phyloP scores from a whole-genome alignment of 345 rosid genomes.

The Populus nigra region DNA sequence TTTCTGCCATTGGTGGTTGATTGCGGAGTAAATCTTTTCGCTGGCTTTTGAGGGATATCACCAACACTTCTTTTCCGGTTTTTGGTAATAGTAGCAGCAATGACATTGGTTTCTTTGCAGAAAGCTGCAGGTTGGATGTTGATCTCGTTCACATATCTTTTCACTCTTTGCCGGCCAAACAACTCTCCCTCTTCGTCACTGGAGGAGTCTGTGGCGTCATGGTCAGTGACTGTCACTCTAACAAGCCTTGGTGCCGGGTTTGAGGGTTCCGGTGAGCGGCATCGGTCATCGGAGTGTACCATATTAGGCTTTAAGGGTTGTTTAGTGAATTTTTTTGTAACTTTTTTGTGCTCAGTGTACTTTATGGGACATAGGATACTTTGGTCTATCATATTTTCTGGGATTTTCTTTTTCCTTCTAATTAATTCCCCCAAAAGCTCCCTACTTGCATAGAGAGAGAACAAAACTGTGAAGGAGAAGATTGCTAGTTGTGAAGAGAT shows the following conservation, averaged over 20 bases:
- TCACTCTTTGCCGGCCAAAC: slow-evolving; percentile 51
- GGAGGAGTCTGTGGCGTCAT: slow-evolving; percentile 88
- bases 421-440: slow-evolving; percentile 1
- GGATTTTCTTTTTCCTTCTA: not conserved
- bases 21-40: not conserved
- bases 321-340: slow-evolving; percentile 47
- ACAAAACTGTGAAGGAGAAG: slow-evolving; percentile 25
- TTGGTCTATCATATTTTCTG: slow-evolving; percentile 30
- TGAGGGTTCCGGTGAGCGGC: not conserved
- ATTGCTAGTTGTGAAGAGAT: slow-evolving; percentile 1
- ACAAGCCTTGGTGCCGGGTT: slow-evolving; percentile 28
- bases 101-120: slow-evolving; percentile 15
- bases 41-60: not conserved
- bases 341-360: slow-evolving; percentile 58
- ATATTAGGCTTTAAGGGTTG: slow-evolving; percentile 23
- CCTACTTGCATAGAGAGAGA: slow-evolving; percentile 17
- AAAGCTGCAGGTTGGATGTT: slow-evolving; percentile 37
- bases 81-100: not conserved
- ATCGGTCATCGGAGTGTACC: slow-evolving; percentile 4
- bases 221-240: slow-evolving; percentile 62
- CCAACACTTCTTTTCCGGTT: slow-evolving; percentile 33
- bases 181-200: slow-evolving; percentile 68
- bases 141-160: slow-evolving; percentile 71
- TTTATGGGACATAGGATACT: slow-evolving; percentile 56
- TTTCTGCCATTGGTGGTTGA: slow-evolving; percentile 36